Percentiles rank a stretch among this genome's conserved stretches.
These are phyloP conservation scores for Tricharina praecox DNA, from an alignment of 495 filamentous ascomycete genomes.

Conservation along the genomic window DNA sequence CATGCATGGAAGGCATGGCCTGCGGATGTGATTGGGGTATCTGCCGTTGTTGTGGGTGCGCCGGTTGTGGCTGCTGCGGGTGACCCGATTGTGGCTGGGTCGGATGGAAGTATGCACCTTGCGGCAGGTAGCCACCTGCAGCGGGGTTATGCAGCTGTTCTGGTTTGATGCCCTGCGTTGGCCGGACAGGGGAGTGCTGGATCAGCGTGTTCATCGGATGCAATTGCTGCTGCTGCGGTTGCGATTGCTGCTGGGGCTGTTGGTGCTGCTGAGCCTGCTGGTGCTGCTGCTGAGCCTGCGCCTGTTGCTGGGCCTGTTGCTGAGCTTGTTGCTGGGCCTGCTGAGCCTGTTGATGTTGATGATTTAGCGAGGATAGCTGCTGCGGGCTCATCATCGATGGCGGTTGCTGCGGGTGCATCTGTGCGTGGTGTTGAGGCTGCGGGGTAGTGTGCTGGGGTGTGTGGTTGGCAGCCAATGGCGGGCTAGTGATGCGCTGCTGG, in stretches of 20 bases:
- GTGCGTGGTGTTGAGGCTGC: constrained; percentile 37
- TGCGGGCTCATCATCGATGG: constrained; percentile 27
- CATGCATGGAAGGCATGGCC: constrained; percentile 40
- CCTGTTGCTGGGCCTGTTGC: constrained; percentile 22
- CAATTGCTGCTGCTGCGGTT: constrained; percentile 24
- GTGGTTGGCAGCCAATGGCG: constrained; percentile 13
- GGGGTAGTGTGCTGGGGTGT: constrained; percentile 34
- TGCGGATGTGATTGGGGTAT: constrained; percentile 23
- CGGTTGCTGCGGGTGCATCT: constrained; percentile 29
- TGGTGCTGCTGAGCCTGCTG: too few species aligned
- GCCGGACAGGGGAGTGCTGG: constrained; percentile 26
- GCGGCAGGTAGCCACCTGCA: constrained; percentile 25
- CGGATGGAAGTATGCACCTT: constrained; percentile 21
- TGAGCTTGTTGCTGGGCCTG: constrained; percentile 26
- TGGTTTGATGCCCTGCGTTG: constrained; percentile 24
- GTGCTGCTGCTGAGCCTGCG: constrained; percentile 30
- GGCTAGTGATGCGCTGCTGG: constrained; percentile 36
- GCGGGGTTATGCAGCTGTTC: constrained; percentile 24
- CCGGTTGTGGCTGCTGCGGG: constrained; percentile 37
- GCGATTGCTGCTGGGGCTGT: constrained; percentile 26
- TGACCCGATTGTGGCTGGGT: constrained; percentile 34
- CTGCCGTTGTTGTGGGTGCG: constrained; percentile 41
- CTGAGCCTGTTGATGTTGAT: constrained; percentile 28
- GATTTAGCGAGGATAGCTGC: constrained; percentile 29
- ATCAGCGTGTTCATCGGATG: constrained; percentile 28